Conservation (phyloP, 2,329 filamentous ascomycete genomes). For the Onygena corvina region DNA sequence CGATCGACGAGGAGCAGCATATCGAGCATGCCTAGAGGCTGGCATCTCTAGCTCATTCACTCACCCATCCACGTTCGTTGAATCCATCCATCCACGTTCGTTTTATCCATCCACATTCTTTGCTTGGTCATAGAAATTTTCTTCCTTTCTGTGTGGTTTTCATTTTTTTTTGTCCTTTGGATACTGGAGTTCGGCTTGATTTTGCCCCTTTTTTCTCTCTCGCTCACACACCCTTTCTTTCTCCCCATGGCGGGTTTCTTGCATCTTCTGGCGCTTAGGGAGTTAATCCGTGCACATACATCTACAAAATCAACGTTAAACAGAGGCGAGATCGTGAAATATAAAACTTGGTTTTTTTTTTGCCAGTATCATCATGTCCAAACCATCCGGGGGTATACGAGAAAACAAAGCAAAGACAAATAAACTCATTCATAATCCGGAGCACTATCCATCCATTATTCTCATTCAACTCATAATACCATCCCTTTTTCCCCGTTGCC, state of each 20-base stretch:
- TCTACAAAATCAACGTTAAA: not conserved
- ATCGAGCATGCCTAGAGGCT: not conserved
- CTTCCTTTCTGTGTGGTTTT: not conserved
- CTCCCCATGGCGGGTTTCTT: no score
- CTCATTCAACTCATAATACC: no score
- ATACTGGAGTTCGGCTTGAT: no score
- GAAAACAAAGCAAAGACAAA: not conserved
- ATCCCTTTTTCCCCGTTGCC: not conserved
- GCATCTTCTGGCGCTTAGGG: constrained; percentile 2
- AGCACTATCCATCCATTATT: not conserved
- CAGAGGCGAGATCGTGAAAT: not conserved
- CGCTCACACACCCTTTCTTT: no score
- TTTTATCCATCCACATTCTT: not conserved
- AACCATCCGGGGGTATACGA: constrained; percentile 4
- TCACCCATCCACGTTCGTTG: not conserved
- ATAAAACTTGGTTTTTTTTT: not conserved
- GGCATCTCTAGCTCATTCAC: not conserved
- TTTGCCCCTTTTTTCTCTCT: no score
- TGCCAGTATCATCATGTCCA: not conserved
- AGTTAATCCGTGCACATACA: not conserved
- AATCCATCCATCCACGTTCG: not conserved
- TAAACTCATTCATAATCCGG: not conserved
- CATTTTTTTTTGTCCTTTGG: not conserved
- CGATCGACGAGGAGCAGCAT: constrained; percentile 9
- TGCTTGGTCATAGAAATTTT: not conserved